Evolutionary conservation across 2,329 filamentous ascomycete species (phyloP).

Genomic region (Talaromyces sp.): DNA sequence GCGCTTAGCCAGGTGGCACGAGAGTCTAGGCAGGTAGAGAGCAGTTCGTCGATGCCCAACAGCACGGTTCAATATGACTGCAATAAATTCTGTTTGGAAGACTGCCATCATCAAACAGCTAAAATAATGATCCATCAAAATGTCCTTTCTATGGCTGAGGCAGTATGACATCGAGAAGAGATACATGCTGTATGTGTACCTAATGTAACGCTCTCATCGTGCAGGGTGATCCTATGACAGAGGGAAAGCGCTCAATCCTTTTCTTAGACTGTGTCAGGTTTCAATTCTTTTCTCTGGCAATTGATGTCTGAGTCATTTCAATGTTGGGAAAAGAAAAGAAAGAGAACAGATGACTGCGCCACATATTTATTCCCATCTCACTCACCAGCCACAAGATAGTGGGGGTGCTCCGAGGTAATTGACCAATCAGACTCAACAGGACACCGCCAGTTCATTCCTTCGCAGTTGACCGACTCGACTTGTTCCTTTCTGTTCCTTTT

Average conservation of each 20-base stretch:
- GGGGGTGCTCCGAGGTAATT: not conserved
- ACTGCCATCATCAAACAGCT: not conserved
- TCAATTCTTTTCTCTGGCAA: not conserved
- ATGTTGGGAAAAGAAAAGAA: not conserved
- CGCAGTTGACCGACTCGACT: not conserved
- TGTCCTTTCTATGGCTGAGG: not conserved
- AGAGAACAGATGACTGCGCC: not conserved
- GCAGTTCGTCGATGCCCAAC: not conserved
- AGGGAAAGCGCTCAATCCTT: not conserved
- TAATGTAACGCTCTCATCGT: slow-evolving; percentile 11
- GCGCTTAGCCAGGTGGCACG: not conserved
- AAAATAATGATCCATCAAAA: not conserved
- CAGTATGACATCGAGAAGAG: slow-evolving; percentile 9
- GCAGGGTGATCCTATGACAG: not conserved
- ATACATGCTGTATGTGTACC: slow-evolving; percentile 18
- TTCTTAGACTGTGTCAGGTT: not conserved
- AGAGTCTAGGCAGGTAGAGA: not conserved
- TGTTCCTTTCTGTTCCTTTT: not conserved
- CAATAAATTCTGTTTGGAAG: not conserved
- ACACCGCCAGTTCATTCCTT: slow-evolving; percentile 12
- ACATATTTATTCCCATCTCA: not conserved
- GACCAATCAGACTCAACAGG: not conserved
- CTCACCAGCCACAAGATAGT: slow-evolving; percentile 1
- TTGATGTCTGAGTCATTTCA: not conserved
- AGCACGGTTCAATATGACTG: not conserved